phyloP scores from a whole-genome alignment of 140 eudicot species.

The Ambrosia hybrid region DNA sequence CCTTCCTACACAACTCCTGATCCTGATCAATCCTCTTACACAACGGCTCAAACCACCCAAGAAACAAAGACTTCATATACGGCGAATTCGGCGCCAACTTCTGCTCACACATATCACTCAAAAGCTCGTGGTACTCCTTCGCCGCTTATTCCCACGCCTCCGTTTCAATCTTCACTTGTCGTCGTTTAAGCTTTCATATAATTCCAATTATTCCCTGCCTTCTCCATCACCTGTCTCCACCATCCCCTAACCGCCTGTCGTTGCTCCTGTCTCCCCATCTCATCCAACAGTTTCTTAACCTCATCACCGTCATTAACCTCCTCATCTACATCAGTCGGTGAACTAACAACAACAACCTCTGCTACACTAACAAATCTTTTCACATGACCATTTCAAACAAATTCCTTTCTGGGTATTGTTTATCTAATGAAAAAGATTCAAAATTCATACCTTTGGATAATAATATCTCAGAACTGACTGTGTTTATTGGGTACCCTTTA shows the following conservation, averaged over 20 bases:
- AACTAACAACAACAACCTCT: slow-evolving; percentile 50
- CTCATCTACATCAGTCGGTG: slow-evolving; percentile 48
- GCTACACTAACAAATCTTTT: slow-evolving; percentile 63
- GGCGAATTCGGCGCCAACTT: slow-evolving; percentile 92
- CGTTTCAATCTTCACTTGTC: slow-evolving; percentile 83
- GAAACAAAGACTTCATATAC: slow-evolving; percentile 81
- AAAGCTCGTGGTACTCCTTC: slow-evolving; percentile 70
- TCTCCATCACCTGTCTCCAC: slow-evolving; percentile 33
- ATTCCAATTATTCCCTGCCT: slow-evolving; percentile 39
- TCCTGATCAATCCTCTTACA: slow-evolving; percentile 57
- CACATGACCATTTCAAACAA: slow-evolving; percentile 25
- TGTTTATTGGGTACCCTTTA: slow-evolving; percentile 33
- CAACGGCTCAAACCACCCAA: slow-evolving; percentile 95
- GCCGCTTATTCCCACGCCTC: slow-evolving; percentile 89
- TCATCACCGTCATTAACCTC: slow-evolving; percentile 50
- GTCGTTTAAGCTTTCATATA: slow-evolving; percentile 47
- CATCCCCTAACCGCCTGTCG: slow-evolving; percentile 28
- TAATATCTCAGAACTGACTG: slow-evolving; percentile 19
- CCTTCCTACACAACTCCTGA: slow-evolving; percentile 58
- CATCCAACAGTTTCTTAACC: slow-evolving; percentile 52
- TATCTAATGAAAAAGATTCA: slow-evolving; percentile 16
- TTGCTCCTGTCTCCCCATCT: slow-evolving; percentile 55
- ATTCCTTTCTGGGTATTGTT: slow-evolving; percentile 37
- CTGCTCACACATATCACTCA: slow-evolving; percentile 84
- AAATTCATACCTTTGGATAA: slow-evolving; percentile 16